These are phyloP conservation scores for Solanum bulbocastanum DNA, from an alignment of 257 asterid species.

Conservation along the genomic window DNA sequence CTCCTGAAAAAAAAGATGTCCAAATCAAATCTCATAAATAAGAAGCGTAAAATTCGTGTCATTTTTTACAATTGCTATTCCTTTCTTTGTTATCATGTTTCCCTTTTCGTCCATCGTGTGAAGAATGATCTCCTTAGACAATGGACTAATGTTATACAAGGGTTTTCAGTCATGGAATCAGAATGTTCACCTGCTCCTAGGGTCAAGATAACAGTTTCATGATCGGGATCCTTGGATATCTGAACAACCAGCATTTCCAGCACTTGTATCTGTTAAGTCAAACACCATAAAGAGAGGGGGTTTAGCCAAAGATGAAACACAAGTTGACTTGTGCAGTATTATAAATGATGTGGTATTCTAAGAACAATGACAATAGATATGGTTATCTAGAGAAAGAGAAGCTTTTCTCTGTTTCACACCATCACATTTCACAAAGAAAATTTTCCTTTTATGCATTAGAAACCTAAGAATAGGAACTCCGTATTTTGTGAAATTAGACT, in stretches of 20 bases:
- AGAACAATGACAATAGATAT: background rate
- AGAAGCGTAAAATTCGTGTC: background rate
- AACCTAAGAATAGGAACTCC: background rate
- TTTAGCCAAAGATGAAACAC: background rate
- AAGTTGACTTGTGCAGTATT: background rate
- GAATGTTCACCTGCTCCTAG: constrained; percentile 21
- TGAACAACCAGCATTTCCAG: constrained; percentile 16
- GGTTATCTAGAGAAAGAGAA: background rate
- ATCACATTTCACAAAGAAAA: background rate
- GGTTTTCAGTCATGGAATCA: background rate
- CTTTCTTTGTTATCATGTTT: background rate
- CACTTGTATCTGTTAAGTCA: constrained; percentile 9
- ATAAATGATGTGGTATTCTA: background rate
- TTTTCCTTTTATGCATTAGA: background rate
- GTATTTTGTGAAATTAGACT: background rate
- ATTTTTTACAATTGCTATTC: background rate
- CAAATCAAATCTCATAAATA: background rate
- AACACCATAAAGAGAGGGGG: background rate
- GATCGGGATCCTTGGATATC: constrained; percentile 7
- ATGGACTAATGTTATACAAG: background rate
- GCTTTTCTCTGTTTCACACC: background rate
- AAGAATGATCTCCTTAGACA: background rate
- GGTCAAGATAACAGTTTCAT: constrained; percentile 22
- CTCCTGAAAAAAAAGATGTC: constrained; percentile 8
- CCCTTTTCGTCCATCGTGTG: background rate